Conservation (phyloP, 2,329 filamentous ascomycete genomes). For the Rhinocladiella similis region DNA sequence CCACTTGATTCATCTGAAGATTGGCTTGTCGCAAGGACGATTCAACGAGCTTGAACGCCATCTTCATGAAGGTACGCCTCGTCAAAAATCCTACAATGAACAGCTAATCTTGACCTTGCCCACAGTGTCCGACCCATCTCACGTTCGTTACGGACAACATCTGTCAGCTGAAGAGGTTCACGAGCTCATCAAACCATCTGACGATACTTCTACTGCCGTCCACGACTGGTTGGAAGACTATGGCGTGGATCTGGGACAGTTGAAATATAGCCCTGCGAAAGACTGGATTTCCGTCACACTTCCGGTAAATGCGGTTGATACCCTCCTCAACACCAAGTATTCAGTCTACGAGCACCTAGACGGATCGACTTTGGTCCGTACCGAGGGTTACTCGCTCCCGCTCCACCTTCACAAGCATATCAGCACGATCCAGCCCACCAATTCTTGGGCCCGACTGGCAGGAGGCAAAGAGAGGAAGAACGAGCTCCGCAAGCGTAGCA, state of each 20-base stretch:
- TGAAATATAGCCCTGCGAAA: slow-evolving; percentile 31
- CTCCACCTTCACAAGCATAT: slow-evolving; percentile 26
- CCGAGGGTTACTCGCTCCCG: slow-evolving; percentile 23
- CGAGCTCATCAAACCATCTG: slow-evolving; percentile 23
- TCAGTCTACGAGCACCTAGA: slow-evolving; percentile 22
- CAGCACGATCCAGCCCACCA: slow-evolving; percentile 25
- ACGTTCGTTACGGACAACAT: slow-evolving; percentile 25
- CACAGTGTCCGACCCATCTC: slow-evolving; percentile 22
- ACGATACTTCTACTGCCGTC: slow-evolving; percentile 19
- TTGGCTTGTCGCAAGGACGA: slow-evolving; percentile 53
- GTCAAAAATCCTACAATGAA: background rate
- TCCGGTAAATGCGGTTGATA: slow-evolving; percentile 16
- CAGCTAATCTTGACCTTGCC: background rate
- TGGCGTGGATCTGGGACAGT: slow-evolving; percentile 44
- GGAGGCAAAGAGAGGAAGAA: slow-evolving; percentile 10
- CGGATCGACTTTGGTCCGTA: slow-evolving; percentile 22
- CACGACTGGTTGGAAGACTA: slow-evolving; percentile 41
- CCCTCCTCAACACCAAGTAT: slow-evolving; percentile 24
- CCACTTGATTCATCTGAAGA: slow-evolving; percentile 55
- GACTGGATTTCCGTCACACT: slow-evolving; percentile 23
- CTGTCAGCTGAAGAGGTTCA: slow-evolving; percentile 25
- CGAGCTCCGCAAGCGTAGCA: slow-evolving; percentile 15
- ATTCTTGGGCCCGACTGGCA: slow-evolving; percentile 20
- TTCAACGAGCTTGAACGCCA: slow-evolving; percentile 25
- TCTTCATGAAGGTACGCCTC: slow-evolving; percentile 20